Evolutionary conservation across 108 stramenopile species (phyloP).

Genomic region (Skeletonema marinoi): DNA sequence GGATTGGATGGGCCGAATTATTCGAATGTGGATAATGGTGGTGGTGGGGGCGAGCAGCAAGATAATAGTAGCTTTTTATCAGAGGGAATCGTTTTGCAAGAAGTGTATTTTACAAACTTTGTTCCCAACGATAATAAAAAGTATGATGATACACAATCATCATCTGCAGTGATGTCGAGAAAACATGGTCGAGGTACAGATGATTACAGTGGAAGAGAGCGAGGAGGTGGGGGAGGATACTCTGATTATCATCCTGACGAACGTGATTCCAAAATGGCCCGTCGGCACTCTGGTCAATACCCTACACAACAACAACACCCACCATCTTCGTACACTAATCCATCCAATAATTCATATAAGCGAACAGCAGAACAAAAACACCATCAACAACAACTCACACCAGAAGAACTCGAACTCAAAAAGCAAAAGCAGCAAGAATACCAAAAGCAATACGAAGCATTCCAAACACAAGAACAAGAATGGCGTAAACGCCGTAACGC

Average conservation of each 20-base stretch:
- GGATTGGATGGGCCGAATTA: constrained; percentile 16
- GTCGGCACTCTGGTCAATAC: neutral
- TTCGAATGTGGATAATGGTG: neutral
- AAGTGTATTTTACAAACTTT: constrained; percentile 23
- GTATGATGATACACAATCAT: neutral
- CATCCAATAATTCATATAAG: neutral
- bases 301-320: neutral
- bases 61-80: constrained; percentile 2
- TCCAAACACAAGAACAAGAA: constrained; percentile 13
- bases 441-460: constrained; percentile 3
- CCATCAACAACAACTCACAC: neutral
- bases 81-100: constrained; percentile 27
- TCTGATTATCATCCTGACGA: neutral
- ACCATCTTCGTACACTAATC: neutral
- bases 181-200: neutral
- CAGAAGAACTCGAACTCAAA: constrained; percentile 7
- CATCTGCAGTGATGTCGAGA: neutral
- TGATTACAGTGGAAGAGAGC: neutral
- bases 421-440: constrained; percentile 16
- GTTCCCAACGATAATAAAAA: neutral
- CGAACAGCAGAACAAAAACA: neutral
- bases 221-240: neutral
- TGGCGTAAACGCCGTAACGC: constrained; percentile 25
- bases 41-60: neutral
- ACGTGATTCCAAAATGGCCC: neutral